Base-by-base conservation (phyloP, 179 eudicot species). In the Heliamphora pulchella region DNA sequence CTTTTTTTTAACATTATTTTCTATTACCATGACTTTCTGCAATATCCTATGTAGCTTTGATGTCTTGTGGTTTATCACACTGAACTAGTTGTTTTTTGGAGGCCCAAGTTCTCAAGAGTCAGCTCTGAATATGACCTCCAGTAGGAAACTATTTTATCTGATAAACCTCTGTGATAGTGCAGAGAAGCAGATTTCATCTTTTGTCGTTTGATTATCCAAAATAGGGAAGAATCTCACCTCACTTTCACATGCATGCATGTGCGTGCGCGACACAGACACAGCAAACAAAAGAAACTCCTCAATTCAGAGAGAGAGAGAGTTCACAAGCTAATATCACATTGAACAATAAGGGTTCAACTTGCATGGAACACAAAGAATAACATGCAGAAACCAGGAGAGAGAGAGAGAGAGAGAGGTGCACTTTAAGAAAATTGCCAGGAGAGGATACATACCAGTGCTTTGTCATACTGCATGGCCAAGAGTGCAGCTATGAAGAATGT, bases 401-500 rank as follows among this genome's bases (percentile, higher is more conserved):
- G 18, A 51, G 62, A 22, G 76, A 7, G 8, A 81, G 43, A 75
- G 55, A 70, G 75, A 55, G 80, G 68, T 59, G 64, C 0, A 22
- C 62, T 51, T 50, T 51, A 41, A 15, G 6, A 78, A 61, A 74
- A 74, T 53, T 50, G 76, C 71, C 62, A 79, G 48, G 63, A 79
- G 68, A 84, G 76, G 76, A 77, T 51, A 65, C 91, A 73, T 94
- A 94, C 98, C 97, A 94, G 87, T 81, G 89, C 88, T 85, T 88
- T 91, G 58, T 93, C 84, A 77, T 93, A 94, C 82, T 94, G 98
- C 98, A 94, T 94, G 81, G 98, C 98, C 89, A 94, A 87, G 79
- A 94, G 93, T 74, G 97, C 98, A 77, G 98, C 98, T 82, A 94
- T 94, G 90, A 93, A 93, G 84, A 94, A 94, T 78, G 98, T 94